phyloP scores from a whole-genome alignment of 2,329 filamentous ascomycete genomes.

The Nannizziopsis barbatae region DNA sequence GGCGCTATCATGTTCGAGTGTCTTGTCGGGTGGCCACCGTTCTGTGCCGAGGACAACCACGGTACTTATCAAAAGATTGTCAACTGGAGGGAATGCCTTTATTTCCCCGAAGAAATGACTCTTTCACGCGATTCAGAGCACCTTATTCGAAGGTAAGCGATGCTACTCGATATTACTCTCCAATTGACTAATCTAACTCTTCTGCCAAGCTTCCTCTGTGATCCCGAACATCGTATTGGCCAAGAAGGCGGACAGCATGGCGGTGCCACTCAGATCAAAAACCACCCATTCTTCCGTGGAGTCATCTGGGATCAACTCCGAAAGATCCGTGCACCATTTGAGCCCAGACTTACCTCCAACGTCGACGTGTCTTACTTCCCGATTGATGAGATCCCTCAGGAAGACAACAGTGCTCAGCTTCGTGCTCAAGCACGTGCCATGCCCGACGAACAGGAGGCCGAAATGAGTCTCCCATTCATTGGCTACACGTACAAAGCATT shows the following conservation, averaged over 20 bases:
- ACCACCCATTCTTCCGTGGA: constrained; percentile 89
- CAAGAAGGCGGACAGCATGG: constrained; percentile 48
- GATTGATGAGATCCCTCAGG: constrained; percentile 95
- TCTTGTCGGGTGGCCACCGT: constrained; percentile 94
- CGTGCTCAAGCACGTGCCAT: constrained; percentile 69
- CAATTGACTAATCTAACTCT: constrained; percentile 1
- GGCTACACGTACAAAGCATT: constrained; percentile 98
- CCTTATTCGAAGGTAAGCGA: constrained; percentile 70
- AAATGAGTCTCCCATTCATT: constrained; percentile 93
- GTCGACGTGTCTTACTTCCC: constrained; percentile 98
- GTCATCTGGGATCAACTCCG: constrained; percentile 91
- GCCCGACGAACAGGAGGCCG: constrained; percentile 67
- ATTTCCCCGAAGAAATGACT: constrained; percentile 92
- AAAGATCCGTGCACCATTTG: constrained; percentile 87
- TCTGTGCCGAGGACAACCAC: constrained; percentile 94
- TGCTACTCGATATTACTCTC: neutral
- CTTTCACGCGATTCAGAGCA: constrained; percentile 82
- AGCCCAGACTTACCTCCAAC: constrained; percentile 83
- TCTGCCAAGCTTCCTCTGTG: constrained; percentile 73
- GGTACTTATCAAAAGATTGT: constrained; percentile 99
- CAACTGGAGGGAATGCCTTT: constrained; percentile 90
- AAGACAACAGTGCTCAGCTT: constrained; percentile 77
- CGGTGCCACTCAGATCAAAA: constrained; percentile 85
- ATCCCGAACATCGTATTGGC: constrained; percentile 83
- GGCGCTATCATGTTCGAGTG: constrained; percentile 99